Base-by-base conservation (phyloP, 768 basidiomycete species). In the Lactarius akahatsu region DNA sequence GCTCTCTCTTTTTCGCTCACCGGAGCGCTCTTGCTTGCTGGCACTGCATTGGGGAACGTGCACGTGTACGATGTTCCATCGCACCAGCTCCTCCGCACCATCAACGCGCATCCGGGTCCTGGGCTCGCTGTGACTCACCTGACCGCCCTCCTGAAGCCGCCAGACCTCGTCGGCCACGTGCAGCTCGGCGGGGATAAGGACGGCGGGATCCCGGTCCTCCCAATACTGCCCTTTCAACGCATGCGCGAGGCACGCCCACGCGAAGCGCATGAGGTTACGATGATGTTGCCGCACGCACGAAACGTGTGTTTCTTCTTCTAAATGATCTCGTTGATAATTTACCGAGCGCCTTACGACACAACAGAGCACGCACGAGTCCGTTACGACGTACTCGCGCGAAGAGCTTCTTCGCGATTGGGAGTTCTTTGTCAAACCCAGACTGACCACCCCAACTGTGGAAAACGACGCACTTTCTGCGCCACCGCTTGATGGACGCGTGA, bases 51-150 rank as follows among this genome's bases (percentile, higher is more conserved):
- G 2, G 94, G 94, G 2, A 74, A 85, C 15, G 83, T 98, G 59
- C 83, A 92, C 64, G 76, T 94, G 45, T 94, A 95, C 74, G 92
- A 97, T 68, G 83, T 96, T 36, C 86, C 92, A 2, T 96, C 96
- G 0, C 92, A 95, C 73, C 96, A 98, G 74, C 86, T 87, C 34
- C 79, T 97, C 32, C 90, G 95, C 56, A 89, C 90, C 32, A 86
- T 98, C 70, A 83, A 85, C 20, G 81, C 88, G 0, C 89, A 86
- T 74, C 89, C 86, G 70, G 85, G 86, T 54, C 74, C 85, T 71
- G 76, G 85, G 36, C 58, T 67, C 34, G 66, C 66, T 38, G 87
- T 98, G 74, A 87, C 92, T 18, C 80, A 87, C 75, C 76, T 99
- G 7, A 77, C 83, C 55, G 90, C 92, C 3, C 82, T 98, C 77